These are phyloP conservation scores for Trametes coccinea DNA, from an alignment of 768 basidiomycete species.

Conservation along the genomic window DNA sequence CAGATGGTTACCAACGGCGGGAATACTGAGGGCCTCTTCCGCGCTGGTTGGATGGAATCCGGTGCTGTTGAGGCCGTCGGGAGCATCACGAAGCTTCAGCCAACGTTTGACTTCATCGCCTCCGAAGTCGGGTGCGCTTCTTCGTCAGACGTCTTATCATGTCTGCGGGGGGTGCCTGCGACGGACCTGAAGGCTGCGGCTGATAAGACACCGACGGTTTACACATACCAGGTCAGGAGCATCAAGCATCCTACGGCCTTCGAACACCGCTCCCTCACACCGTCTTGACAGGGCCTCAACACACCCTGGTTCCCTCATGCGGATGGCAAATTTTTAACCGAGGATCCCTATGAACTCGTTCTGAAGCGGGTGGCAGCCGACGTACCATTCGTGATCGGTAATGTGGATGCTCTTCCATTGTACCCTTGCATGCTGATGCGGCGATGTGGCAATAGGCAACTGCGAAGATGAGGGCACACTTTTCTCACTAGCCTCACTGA, in stretches of 20 bases:
- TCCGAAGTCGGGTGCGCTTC: conserved; percentile 36
- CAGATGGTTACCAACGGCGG: conserved; percentile 27
- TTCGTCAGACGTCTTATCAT: conserved; percentile 38
- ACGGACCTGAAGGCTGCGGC: conserved; percentile 32
- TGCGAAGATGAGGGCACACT: conserved; percentile 31
- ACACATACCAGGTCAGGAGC: background rate
- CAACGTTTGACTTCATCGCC: conserved; percentile 42
- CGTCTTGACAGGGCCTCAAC: conserved; percentile 5
- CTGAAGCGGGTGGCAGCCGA: conserved; percentile 35
- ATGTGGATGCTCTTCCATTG: background rate
- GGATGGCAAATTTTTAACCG: conserved; percentile 29
- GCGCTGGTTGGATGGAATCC: conserved; percentile 23
- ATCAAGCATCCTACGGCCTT: too few species aligned
- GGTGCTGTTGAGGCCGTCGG: conserved; percentile 8
- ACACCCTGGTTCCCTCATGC: conserved; percentile 30
- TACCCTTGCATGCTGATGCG: background rate
- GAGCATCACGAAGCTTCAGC: conserved; percentile 8
- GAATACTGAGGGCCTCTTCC: conserved; percentile 24
- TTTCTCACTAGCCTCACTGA: conserved; percentile 1
- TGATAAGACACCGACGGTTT: conserved; percentile 34
- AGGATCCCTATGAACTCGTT: conserved; percentile 30
- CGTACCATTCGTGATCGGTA: conserved; percentile 26
- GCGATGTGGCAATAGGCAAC: background rate
- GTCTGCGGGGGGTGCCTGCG: conserved; percentile 43
- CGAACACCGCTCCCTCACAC: too few species aligned